These are phyloP conservation scores for Globisporangium heterothallicum DNA, from an alignment of 352 stramenopile genomes.

Conservation along the genomic window DNA sequence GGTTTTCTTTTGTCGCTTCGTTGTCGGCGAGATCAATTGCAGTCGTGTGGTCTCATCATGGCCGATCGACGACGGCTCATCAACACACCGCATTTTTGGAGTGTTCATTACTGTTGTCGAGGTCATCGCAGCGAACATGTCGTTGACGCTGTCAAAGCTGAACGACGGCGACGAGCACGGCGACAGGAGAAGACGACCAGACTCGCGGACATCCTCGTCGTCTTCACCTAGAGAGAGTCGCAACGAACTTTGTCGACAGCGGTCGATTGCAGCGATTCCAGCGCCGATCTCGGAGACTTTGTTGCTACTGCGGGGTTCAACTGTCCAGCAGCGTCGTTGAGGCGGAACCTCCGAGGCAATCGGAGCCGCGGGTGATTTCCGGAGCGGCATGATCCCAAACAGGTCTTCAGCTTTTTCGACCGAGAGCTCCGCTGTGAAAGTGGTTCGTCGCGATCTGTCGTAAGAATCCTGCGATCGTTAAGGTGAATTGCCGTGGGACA, in stretches of 20 bases:
- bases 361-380: neutral
- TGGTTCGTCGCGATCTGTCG: too few relatives aligned
- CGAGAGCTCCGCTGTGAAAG: too few relatives aligned
- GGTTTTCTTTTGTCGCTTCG: conserved; percentile 9
- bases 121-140: conserved; percentile 13
- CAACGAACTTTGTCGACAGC: conserved; percentile 5
- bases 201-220: neutral
- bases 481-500: too few relatives aligned
- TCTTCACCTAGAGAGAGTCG: conserved; percentile 4
- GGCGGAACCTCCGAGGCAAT: neutral
- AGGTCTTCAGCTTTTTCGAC: neutral
- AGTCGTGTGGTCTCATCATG: neutral
- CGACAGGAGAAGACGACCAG: neutral
- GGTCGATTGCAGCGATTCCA: neutral
- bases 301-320: conserved; percentile 2
- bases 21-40: conserved; percentile 9
- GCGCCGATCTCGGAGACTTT: neutral
- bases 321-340: conserved; percentile 9
- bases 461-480: too few relatives aligned
- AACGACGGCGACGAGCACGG: conserved; percentile 12
- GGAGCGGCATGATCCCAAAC: neutral
- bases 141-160: conserved; percentile 10
- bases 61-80: neutral
- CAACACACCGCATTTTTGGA: neutral
- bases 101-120: neutral